phyloP scores from a whole-genome alignment of 495 filamentous ascomycete species.

The Penicillium salamii region DNA sequence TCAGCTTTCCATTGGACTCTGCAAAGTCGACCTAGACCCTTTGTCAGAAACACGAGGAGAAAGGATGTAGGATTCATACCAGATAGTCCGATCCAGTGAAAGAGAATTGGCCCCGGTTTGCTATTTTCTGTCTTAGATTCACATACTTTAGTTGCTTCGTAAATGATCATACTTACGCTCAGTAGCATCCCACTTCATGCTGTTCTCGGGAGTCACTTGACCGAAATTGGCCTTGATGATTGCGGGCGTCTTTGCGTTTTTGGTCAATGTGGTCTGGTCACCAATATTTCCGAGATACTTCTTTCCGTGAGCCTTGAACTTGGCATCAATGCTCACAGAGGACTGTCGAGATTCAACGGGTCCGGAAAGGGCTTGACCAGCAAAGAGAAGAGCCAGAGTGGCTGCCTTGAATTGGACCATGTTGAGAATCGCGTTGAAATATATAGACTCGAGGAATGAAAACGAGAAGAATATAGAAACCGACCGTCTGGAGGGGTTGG shows the following conservation, averaged over 20 bases:
- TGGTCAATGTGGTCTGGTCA: slow-evolving; percentile 28
- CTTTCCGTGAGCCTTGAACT: slow-evolving; percentile 21
- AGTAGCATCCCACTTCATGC: slow-evolving; percentile 54
- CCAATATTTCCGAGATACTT: slow-evolving; percentile 26
- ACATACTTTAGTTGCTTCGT: background rate
- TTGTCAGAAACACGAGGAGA: background rate
- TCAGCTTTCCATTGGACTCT: slow-evolving; percentile 38
- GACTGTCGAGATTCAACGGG: slow-evolving; percentile 14
- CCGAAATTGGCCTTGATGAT: slow-evolving; percentile 49
- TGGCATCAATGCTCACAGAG: slow-evolving; percentile 20
- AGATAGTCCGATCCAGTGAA: slow-evolving; percentile 43
- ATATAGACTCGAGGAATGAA: background rate
- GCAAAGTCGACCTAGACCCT: slow-evolving; percentile 43
- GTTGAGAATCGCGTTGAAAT: background rate
- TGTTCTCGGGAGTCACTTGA: slow-evolving; percentile 53
- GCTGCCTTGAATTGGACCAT: slow-evolving; percentile 13
- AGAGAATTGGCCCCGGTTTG: slow-evolving; percentile 37
- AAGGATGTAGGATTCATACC: slow-evolving; percentile 10
- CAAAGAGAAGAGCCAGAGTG: slow-evolving; percentile 11
- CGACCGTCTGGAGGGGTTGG: background rate
- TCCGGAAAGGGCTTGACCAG: slow-evolving; percentile 7
- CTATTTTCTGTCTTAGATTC: slow-evolving; percentile 18
- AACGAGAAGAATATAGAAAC: background rate
- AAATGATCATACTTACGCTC: slow-evolving; percentile 24
- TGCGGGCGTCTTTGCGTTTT: slow-evolving; percentile 19